A percentile compares a stretch with the other conserved stretches of the same genome.
phyloP scores from a whole-genome alignment of 176 grass and related monocot genomes.

The Hyparrhenia diplandra region DNA sequence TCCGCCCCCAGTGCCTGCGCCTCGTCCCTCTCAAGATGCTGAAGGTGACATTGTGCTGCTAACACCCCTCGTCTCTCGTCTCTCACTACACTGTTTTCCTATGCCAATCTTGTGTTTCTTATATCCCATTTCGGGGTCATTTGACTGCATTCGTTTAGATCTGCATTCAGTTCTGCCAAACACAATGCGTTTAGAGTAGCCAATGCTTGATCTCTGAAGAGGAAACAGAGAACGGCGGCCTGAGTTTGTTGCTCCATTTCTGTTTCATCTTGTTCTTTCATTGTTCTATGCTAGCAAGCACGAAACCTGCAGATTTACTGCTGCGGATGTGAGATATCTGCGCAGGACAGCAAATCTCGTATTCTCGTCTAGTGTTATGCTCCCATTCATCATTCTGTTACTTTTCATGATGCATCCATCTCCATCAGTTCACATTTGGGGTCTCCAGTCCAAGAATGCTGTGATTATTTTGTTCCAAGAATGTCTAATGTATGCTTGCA shows the following conservation, averaged over 20 bases:
- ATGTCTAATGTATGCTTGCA: no score
- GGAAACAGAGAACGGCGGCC: not conserved
- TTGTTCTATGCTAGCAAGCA: constrained; percentile 16
- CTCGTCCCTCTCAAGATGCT: constrained; percentile 16
- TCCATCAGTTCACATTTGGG: not conserved
- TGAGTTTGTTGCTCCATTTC: not conserved
- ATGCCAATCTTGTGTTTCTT: not conserved
- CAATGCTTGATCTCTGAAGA: not conserved
- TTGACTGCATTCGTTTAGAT: not conserved
- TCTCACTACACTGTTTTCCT: not conserved
- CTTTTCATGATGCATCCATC: not conserved
- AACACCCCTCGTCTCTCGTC: not conserved
- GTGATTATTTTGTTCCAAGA: not conserved
- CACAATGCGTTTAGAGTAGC: not conserved
- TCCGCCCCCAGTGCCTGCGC: not conserved
- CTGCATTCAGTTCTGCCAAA: not conserved
- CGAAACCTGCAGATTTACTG: not conserved
- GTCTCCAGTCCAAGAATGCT: not conserved
- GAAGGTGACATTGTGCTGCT: constrained; percentile 24
- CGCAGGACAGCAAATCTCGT: no score
- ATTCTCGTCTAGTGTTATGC: not conserved
- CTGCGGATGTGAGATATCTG: not conserved
- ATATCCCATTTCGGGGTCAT: no score
- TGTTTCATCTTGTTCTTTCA: not conserved
- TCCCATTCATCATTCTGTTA: not conserved